phyloP scores from a whole-genome alignment of 1,139 yeast genomes.

The Hansenula anomala region DNA sequence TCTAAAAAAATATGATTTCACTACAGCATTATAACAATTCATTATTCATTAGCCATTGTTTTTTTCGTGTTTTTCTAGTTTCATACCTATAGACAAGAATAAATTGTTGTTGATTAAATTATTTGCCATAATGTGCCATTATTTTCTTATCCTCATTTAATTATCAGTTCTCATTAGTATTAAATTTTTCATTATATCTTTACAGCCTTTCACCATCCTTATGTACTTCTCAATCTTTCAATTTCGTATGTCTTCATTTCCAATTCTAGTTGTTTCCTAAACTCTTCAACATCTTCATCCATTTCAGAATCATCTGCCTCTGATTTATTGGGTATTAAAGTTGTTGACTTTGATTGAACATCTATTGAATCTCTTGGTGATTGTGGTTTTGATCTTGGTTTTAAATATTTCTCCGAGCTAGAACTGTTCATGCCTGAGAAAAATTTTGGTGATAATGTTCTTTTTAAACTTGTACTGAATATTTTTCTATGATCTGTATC shows the following conservation, averaged over 20 bases:
- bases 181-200: background rate
- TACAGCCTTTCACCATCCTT: background rate
- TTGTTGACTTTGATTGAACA: too few species aligned
- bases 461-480: constrained; percentile 12
- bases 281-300: constrained; percentile 19
- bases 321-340: background rate
- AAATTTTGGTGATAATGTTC: constrained; percentile 17
- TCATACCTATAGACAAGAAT: too few species aligned
- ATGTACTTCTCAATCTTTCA: constrained; percentile 9
- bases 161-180: too few species aligned
- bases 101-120: too few species aligned
- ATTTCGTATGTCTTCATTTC: constrained; percentile 18
- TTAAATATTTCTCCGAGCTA: background rate
- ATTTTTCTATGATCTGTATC: constrained; percentile 13
- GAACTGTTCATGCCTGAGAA: background rate
- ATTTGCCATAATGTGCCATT: too few species aligned
- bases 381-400: background rate
- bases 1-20: constrained; percentile 8
- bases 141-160: too few species aligned
- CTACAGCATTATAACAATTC: background rate
- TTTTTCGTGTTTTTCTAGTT: background rate
- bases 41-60: background rate
- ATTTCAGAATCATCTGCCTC: constrained; percentile 2
- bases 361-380: background rate
- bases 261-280: constrained; percentile 13